Evolutionary conservation across 192 early-diverging fungal genomes (phyloP).

Genomic region (Tieghemiomyces parasiticus): DNA sequence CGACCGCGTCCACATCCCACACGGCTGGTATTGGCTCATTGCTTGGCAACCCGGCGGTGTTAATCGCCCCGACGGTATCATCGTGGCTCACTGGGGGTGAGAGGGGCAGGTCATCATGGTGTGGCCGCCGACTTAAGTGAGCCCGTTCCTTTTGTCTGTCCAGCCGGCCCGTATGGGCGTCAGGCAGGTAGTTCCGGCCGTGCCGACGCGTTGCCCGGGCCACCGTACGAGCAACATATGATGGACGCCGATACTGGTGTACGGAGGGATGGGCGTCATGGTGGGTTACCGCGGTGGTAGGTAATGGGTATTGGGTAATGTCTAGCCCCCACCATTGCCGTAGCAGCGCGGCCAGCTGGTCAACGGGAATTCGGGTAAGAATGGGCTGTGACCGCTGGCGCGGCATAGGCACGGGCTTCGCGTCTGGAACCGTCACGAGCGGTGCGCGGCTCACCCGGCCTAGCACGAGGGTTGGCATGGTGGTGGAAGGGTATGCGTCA

Average conservation of each 20-base stretch:
- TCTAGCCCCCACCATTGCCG: neutral
- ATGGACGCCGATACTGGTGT: neutral
- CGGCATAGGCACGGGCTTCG: neutral
- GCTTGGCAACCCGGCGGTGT: too few relatives aligned
- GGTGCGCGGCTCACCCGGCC: neutral
- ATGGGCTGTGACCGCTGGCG: neutral
- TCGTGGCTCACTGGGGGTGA: neutral
- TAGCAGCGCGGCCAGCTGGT: neutral
- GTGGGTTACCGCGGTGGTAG: too few relatives aligned
- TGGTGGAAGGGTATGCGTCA: neutral
- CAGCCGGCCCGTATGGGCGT: neutral
- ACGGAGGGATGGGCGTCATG: neutral
- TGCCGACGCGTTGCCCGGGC: neutral
- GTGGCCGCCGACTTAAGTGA: neutral
- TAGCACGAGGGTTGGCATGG: neutral
- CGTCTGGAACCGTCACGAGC: neutral
- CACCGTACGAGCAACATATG: neutral
- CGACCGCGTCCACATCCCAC: neutral
- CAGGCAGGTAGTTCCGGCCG: neutral
- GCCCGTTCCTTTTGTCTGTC: neutral
- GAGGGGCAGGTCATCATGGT: neutral
- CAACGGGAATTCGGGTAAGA: neutral
- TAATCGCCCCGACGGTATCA: neutral
- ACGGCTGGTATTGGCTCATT: too few relatives aligned
- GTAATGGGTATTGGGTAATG: neutral